Evolutionary conservation across 805 yeast species (phyloP), one percentile per base, ranked within the genome.

Genomic region (Starmerella roubikii): DNA sequence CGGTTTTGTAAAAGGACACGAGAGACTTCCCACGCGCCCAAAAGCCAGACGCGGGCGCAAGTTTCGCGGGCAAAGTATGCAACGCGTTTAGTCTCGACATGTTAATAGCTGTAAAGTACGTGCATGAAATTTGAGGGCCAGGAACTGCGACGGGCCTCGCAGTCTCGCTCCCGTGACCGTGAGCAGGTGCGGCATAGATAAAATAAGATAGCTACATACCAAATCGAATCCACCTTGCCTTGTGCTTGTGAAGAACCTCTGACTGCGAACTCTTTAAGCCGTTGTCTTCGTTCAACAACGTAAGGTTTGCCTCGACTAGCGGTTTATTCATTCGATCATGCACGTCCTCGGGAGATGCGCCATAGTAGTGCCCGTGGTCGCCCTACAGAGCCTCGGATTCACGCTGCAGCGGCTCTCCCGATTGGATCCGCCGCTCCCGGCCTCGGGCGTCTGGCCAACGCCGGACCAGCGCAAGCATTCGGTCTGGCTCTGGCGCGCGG

Each of bases 361-460:
- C 3, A 83, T 77, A 9, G 93, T 88, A 11, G 68, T 83, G 10
- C 48, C 76, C 10, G 78, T 93, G 7, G 74, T 86, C 3, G 84
- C 84, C 1, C 67, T 77, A 26, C 94, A 84, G 57, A 76, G 91
- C 1, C 60, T 83, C 16, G 94, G 94, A 0, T 67, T 83, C 29
- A 81, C 91, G 2, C 63, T 83, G 29, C 94, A 84, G 58, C 64
- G 94, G 35, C 78, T 79, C 51, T 74, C 91, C 2, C 86, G 83
- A 52, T 54, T 79, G 18, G 34, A 25, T 18, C 28, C 32, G 16
- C 35, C 39, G 2, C 20, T 40, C 3, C 31, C 31, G 10, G 20
- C 30, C 11, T 22, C 35, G 4, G 35, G 29, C 6, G 35, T 30
- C n/a, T 30, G 33, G 33, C 33, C 33, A 6, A 19, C 33, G 8